Evolutionary conservation across 768 basidiomycete species (phyloP).

Genomic region (Naganishia onofrii): DNA sequence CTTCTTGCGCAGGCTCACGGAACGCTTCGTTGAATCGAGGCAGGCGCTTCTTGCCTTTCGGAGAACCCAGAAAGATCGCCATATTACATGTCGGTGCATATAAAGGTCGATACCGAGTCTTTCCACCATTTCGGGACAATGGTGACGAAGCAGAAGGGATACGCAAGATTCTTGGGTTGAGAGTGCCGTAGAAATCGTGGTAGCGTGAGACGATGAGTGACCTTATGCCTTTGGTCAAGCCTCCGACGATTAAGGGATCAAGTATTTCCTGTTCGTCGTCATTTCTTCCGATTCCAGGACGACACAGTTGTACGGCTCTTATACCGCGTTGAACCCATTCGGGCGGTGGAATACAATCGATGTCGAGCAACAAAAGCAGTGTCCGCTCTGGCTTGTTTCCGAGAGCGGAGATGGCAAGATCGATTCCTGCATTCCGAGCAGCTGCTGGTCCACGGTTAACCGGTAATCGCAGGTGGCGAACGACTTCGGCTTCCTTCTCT

Average conservation of each 20-base stretch:
- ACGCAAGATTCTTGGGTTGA: background rate
- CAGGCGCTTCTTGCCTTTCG: background rate
- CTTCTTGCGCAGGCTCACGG: background rate
- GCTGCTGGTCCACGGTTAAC: background rate
- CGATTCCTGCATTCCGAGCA: constrained; percentile 1
- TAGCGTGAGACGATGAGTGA: background rate
- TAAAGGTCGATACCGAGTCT: background rate
- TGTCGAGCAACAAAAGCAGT: background rate
- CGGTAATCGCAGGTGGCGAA: background rate
- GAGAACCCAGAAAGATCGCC: background rate
- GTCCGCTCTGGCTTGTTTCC: background rate
- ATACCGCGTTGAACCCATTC: background rate
- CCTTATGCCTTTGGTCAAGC: background rate
- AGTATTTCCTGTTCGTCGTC: background rate
- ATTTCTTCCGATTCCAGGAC: background rate
- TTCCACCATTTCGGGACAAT: background rate
- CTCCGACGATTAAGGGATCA: constrained; percentile 1
- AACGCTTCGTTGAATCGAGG: constrained; percentile 11
- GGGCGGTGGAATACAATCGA: background rate
- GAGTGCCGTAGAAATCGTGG: constrained; percentile 12
- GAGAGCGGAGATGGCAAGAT: background rate
- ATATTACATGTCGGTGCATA: constrained; percentile 3
- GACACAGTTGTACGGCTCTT: background rate
- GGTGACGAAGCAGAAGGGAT: too few relatives aligned
- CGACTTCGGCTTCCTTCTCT: background rate